Evolutionary conservation across 768 basidiomycete genomes (phyloP), one percentile per base, ranked within the genome.

Genomic region (Trichaptum fuscoviolaceum): DNA sequence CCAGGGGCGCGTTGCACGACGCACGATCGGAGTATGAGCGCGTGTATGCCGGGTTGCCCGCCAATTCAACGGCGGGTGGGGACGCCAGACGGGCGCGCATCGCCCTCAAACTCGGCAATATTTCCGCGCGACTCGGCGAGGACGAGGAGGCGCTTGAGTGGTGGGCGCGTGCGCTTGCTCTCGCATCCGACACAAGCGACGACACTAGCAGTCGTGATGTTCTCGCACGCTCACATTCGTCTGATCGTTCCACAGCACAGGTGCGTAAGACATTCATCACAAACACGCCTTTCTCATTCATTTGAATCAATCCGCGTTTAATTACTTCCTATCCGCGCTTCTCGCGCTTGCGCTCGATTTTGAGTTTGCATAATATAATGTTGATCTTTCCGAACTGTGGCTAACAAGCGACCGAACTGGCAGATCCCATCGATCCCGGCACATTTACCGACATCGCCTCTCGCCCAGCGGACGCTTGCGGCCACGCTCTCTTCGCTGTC

Each of bases 401-500:
- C 67, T 36, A 66, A 70, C 64, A 20, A 65, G 5, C 65, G 63
- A 9, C 73, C 75, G 24, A 30, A 57, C 20, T 20, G 12, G 20
- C 62, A 63, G 8, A 57, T 70, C 6, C 71, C 77, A 26, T 63
- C 67, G 8, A 71, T 84, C 36, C 81, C 86, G 25, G 68, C 70
- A 15, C 66, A 71, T 1, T 66, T 76, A 12, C 88, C 89, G 42
- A 74, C 82, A 66, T 86, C 87, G 64, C 89, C 90, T 57, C 77
- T 81, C 59, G 83, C 82, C 25, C 91, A 92, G 71, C 83, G 91
- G 65, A 83, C 84, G 27, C 74, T 91, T 62, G 78, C 83, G 0
- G 85, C 85, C 25, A 79, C 84, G 15, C 78, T 92, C 2, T 84
- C 91, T 7, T 89, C 91, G n/a, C 73, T 90, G 25, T 93, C 91